Evolutionary conservation across 1,139 yeast genomes (phyloP).

Genomic region (Hansenula sp.): DNA sequence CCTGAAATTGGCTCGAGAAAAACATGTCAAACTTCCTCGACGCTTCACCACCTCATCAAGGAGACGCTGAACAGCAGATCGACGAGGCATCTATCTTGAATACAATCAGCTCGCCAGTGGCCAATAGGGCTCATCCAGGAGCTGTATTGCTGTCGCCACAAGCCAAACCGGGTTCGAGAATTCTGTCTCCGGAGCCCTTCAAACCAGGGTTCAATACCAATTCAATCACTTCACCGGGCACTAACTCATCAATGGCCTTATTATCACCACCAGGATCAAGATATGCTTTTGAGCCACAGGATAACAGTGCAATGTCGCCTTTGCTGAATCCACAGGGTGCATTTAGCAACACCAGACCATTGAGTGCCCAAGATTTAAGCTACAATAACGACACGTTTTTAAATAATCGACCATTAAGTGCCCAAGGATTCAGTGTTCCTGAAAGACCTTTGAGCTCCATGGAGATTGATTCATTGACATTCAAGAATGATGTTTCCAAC

Average conservation of each 20-base stretch:
- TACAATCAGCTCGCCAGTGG: constrained; percentile 4
- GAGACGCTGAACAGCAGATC: not conserved
- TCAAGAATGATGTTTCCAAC: constrained; percentile 44
- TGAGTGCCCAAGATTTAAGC: constrained; percentile 24
- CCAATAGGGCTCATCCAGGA: constrained; percentile 30
- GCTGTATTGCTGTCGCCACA: constrained; percentile 32
- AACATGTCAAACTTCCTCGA: not conserved
- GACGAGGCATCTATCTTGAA: not conserved
- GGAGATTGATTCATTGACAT: constrained; percentile 29
- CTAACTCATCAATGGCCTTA: constrained; percentile 34
- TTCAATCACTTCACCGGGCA: constrained; percentile 30
- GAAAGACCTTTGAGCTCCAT: constrained; percentile 27
- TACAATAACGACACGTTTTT: constrained; percentile 4
- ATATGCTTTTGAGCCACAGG: constrained; percentile 31
- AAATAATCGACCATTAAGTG: constrained; percentile 22
- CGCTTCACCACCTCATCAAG: not conserved
- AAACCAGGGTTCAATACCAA: constrained; percentile 33
- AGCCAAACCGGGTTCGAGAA: constrained; percentile 12
- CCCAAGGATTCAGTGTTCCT: constrained; percentile 16
- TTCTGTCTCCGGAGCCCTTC: constrained; percentile 21
- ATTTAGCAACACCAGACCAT: constrained; percentile 23
- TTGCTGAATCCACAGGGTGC: constrained; percentile 14
- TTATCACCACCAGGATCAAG: constrained; percentile 35
- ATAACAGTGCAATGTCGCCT: constrained; percentile 17
- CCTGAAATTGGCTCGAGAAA: no score